Conservation (phyloP, 2,329 filamentous ascomycete species). For the Fusarium sp. region DNA sequence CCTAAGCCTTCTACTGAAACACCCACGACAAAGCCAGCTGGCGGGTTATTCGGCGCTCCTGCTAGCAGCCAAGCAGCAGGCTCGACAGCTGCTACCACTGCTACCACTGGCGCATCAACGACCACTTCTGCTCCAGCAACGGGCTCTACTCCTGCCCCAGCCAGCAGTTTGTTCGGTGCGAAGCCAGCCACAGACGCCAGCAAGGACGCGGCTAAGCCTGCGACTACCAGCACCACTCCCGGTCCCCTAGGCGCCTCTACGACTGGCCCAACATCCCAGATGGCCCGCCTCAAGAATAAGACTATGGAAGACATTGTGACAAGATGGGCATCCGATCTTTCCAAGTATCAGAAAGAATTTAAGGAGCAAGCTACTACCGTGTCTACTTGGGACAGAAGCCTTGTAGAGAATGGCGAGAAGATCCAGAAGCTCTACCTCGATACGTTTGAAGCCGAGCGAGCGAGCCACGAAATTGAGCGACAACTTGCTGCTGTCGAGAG, state of each 20-base stretch:
- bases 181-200: constrained; percentile 48
- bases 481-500: constrained; percentile 90
- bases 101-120: constrained; percentile 36
- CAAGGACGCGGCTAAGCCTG: constrained; percentile 47
- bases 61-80: constrained; percentile 35
- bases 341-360: constrained; percentile 97
- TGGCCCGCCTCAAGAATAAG: constrained; percentile 95
- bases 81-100: constrained; percentile 44
- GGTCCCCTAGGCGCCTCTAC: constrained; percentile 76
- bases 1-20: constrained; percentile 39
- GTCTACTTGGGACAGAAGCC: constrained; percentile 87
- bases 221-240: constrained; percentile 47
- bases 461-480: constrained; percentile 92
- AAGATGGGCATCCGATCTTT: constrained; percentile 92
- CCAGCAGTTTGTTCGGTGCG: constrained; percentile 49
- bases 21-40: constrained; percentile 38
- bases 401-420: constrained; percentile 94
- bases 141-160: constrained; percentile 47
- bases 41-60: constrained; percentile 43
- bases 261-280: constrained; percentile 81
- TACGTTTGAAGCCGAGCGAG: constrained; percentile 92
- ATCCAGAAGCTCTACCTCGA: constrained; percentile 92
- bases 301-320: constrained; percentile 99
- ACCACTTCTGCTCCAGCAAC: constrained; percentile 45
- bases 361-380: constrained; percentile 89